Conservation (phyloP, 495 filamentous ascomycete genomes). For the Hypoxylon crocopeplum region DNA sequence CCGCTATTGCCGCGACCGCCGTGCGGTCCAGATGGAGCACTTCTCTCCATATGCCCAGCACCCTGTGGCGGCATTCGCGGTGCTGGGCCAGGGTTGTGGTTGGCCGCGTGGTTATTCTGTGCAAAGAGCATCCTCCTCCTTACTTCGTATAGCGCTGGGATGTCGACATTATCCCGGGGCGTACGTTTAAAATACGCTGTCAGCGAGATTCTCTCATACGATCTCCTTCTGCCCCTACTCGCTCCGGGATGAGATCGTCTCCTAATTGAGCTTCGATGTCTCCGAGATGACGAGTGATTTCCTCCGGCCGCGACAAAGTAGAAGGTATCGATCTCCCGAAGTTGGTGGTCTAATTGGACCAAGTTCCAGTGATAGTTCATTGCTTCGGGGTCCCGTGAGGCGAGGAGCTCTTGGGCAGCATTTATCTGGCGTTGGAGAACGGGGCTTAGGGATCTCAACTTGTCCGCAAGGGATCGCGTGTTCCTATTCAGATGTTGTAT, state of each 20-base stretch:
- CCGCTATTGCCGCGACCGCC: neutral
- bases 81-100: neutral
- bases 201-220: constrained; percentile 41
- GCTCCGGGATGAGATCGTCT: constrained; percentile 12
- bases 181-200: constrained; percentile 48
- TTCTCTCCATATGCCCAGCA: neutral
- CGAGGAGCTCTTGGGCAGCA: constrained; percentile 30
- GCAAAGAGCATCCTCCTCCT: constrained; percentile 4
- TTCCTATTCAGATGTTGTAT: constrained; percentile 42
- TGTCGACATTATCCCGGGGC: constrained; percentile 38
- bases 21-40: neutral
- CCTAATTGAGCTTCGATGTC: constrained; percentile 2
- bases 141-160: constrained; percentile 32
- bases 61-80: neutral
- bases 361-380: constrained; percentile 38
- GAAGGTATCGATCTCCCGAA: constrained; percentile 22
- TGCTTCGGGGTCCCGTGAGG: constrained; percentile 21
- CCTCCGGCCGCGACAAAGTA: neutral
- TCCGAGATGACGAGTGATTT: neutral
- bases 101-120: neutral
- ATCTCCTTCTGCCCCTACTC: constrained; percentile 11
- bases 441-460: constrained; percentile 37
- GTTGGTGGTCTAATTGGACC: constrained; percentile 45
- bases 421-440: constrained; percentile 46
- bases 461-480: constrained; percentile 30